Base-by-base conservation (phyloP, 176 grass and related monocot species). In the Microstegium vimineum region DNA sequence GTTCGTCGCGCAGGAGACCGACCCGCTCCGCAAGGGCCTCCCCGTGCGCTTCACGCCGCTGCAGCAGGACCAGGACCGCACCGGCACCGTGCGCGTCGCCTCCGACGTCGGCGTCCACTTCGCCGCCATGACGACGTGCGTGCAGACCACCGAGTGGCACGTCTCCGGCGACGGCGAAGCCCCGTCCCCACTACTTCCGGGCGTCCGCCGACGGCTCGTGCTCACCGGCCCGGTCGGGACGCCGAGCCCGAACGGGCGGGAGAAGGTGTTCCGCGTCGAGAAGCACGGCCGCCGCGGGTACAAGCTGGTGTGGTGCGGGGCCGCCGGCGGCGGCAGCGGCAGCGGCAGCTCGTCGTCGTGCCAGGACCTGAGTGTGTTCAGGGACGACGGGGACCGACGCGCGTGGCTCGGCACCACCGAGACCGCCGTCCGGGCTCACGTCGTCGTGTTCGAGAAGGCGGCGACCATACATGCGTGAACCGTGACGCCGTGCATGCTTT, bases 261-360 rank as follows among this genome's bases (percentile, higher is more conserved):
- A 76, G 59, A 89, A 81, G 66, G 81, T 68, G 86, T 94, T 94
- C 71, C 89, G 81, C 78, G 32, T 94, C 43, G 83, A 94, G 83
- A 81, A 46, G 77, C 26, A 82, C 43, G 47, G 71, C 4, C 30
- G 36, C 61, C 47, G 49, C n/a, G 54, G 22, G 41, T 94, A 94
- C 88, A 86, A 78, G 70, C 78, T 94, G 12, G 76, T 59, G 51
- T 86, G 84, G 62, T 91, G 92, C 80, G 66, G 70, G 33, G 64
- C 16, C 17, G 16, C 7, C 52, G 20, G 8, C 51, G 7, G 5
- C 54, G 3, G 54, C 54, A 22, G 17, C 51, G n/a, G n/a, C n/a
- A n/a, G n/a, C 20, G 4, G n/a, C n/a, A n/a, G n/a, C n/a, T 27
- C 69, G 25, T 28, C 23, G 27, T 49, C 71, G 45, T 91, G 89